phyloP scores from a whole-genome alignment of 495 filamentous ascomycete species.

The Daldinia grandis region DNA sequence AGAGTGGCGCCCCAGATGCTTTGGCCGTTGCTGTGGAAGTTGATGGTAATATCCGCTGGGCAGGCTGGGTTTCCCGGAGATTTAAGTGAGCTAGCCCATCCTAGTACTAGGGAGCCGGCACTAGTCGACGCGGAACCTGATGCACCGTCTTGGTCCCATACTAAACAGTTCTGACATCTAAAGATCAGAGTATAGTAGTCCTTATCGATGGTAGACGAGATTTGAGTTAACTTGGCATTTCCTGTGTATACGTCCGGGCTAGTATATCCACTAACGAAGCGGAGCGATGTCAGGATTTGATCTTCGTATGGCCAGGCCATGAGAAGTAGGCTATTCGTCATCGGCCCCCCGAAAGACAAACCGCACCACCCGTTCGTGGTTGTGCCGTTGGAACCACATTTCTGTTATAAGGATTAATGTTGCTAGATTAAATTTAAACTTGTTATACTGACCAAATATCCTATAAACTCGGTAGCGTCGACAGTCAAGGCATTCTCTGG shows the following conservation, averaged over 20 bases:
- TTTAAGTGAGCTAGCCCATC: constrained; percentile 56
- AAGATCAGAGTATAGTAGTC: constrained; percentile 66
- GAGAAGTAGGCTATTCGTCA: constrained; percentile 67
- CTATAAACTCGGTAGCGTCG: constrained; percentile 60
- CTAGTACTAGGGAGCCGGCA: constrained; percentile 50
- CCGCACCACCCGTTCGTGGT: constrained; percentile 62
- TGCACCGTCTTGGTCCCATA: constrained; percentile 62
- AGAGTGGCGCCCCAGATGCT: constrained; percentile 56
- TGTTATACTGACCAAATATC: constrained; percentile 47
- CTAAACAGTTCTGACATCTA: constrained; percentile 68
- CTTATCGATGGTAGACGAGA: constrained; percentile 64
- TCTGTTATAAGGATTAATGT: constrained; percentile 23
- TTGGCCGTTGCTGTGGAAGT: constrained; percentile 57
- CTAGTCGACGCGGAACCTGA: constrained; percentile 51
- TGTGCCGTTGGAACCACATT: constrained; percentile 35
- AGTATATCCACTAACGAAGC: constrained; percentile 65
- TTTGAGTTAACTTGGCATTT: constrained; percentile 64
- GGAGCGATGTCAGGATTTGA: constrained; percentile 62
- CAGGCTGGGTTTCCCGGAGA: constrained; percentile 47
- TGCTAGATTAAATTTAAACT: constrained; percentile 11
- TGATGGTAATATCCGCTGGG: constrained; percentile 45
- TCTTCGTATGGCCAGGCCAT: constrained; percentile 63
- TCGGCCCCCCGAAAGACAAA: constrained; percentile 63
- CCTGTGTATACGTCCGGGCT: constrained; percentile 66
- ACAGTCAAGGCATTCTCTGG: constrained; percentile 52